Evolutionary conservation across 78 protist genomes (phyloP).

Genomic region (Emiliania huxleyi): DNA sequence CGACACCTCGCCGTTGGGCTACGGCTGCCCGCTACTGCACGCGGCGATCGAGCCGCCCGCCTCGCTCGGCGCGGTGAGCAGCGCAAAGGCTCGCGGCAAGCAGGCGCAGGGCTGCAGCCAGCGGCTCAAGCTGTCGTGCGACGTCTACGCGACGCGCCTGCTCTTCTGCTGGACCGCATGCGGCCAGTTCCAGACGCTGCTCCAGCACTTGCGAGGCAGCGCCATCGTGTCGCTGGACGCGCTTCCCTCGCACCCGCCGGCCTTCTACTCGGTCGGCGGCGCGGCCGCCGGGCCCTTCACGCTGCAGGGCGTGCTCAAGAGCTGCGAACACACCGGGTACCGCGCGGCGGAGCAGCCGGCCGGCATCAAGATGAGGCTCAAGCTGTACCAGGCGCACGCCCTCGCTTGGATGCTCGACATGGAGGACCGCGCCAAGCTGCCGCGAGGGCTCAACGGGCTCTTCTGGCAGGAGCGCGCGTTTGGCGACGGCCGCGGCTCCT

Average conservation of each 20-base stretch:
- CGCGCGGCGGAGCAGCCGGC: not conserved
- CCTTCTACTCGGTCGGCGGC: not conserved
- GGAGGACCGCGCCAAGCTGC: not conserved
- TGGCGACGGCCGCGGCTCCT: not conserved
- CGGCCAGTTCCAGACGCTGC: not conserved
- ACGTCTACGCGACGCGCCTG: not conserved
- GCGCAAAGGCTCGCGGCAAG: too few species aligned
- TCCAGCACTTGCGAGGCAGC: not conserved
- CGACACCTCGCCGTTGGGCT: not conserved
- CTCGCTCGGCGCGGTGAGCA: too few species aligned
- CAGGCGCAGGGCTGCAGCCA: too few species aligned
- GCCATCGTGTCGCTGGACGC: not conserved
- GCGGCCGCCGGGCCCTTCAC: not conserved
- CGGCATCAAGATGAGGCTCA: not conserved
- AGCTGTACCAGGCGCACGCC: not conserved
- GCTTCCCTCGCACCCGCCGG: not conserved
- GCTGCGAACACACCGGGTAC: not conserved
- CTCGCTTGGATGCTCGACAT: not conserved
- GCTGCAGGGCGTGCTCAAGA: not conserved
- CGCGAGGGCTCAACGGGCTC: not conserved
- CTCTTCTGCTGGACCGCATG: not conserved
- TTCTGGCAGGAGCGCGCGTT: not conserved
- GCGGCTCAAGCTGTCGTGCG: too few species aligned
- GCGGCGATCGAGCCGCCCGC: not conserved
- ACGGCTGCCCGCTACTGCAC: not conserved